These are phyloP conservation scores for Backusella liffmaniae DNA, from an alignment of 192 early-diverging fungal genomes.

Conservation along the genomic window DNA sequence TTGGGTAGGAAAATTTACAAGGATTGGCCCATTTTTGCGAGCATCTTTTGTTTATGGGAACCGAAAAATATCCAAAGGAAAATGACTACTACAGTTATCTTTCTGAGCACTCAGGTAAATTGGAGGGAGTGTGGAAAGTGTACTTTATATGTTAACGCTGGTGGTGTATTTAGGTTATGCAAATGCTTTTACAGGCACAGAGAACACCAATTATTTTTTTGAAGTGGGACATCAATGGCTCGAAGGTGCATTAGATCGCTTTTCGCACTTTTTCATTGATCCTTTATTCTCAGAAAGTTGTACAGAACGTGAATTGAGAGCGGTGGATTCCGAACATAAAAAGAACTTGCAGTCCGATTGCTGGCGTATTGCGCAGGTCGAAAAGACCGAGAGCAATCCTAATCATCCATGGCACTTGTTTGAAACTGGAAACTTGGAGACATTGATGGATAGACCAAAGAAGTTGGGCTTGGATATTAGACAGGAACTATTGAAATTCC, in stretches of 20 bases:
- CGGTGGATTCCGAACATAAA: constrained; percentile 92
- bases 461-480: constrained; percentile 73
- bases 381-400: constrained; percentile 67
- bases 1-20: constrained; percentile 46
- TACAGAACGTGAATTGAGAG: constrained; percentile 86
- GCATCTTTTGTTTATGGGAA: constrained; percentile 68
- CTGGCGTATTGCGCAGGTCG: constrained; percentile 81
- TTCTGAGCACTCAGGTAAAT: constrained; percentile 46
- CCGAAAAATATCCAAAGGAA: constrained; percentile 65
- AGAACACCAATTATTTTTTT: constrained; percentile 55
- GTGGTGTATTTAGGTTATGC: constrained; percentile 25
- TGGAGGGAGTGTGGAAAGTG: not conserved
- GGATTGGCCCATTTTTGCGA: constrained; percentile 73
- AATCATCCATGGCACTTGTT: constrained; percentile 82
- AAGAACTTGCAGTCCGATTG: constrained; percentile 83
- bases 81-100: constrained; percentile 56
- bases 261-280: constrained; percentile 86
- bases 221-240: constrained; percentile 49
- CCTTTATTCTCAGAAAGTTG: constrained; percentile 82
- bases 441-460: constrained; percentile 63
- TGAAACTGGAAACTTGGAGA: constrained; percentile 83
- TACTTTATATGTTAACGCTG: not conserved
- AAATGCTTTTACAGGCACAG: constrained; percentile 49
- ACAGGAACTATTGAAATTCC: constrained; percentile 75
- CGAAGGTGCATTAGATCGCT: constrained; percentile 52